Evolutionary conservation across 306 rosid genomes (phyloP), one percentile per base, ranked within the genome.

Genomic region (Cucurbita maxima): DNA sequence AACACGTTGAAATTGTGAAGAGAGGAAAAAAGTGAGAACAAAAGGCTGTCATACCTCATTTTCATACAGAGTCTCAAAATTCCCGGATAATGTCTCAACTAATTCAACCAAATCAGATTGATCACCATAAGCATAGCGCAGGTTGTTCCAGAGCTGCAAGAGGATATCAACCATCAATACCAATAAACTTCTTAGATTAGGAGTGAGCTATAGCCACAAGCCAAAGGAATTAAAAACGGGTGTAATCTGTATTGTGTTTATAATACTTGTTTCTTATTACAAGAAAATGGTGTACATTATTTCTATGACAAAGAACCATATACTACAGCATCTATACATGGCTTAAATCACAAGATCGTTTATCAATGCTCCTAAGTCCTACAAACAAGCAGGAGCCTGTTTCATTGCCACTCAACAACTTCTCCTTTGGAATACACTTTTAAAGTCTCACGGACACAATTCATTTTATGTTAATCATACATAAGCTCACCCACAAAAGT

Each of bases 91-190:
- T 3, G 86, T 83, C 38, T 91, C 99, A 60, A 93, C 96, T 84
- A 95, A 80, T 75, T 89, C 99, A 73, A 87, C 85, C 81, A 88
- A 85, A 75, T 91, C 99, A 81, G 91, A 81, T 83, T 95, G 92
- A 81, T 95, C 99, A 18, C 85, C 90, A 81, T 83, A 95, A 72
- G 96, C 99, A 86, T 80, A 84, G 64, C 78, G 91, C 63, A 95
- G 83, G 86, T 78, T 88, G 78, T 83, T 88, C 99, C 99, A 95
- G 41, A 95, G 83, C 99, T 95, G 97, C 85, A 84, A 83, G 54
- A 56, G 71, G 73, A 83, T 76, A 51, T 43, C 45, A 76, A 68
- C 76, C 56, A 34, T 77, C 56, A 70, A 56, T 37, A 58, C 12
- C 60, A 25, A 78, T 64, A 38, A 10, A 12, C 57, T 13, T 14